phyloP scores from a whole-genome alignment of 2,329 filamentous ascomycete species.

The Hawksworthiomyces lignivorus region DNA sequence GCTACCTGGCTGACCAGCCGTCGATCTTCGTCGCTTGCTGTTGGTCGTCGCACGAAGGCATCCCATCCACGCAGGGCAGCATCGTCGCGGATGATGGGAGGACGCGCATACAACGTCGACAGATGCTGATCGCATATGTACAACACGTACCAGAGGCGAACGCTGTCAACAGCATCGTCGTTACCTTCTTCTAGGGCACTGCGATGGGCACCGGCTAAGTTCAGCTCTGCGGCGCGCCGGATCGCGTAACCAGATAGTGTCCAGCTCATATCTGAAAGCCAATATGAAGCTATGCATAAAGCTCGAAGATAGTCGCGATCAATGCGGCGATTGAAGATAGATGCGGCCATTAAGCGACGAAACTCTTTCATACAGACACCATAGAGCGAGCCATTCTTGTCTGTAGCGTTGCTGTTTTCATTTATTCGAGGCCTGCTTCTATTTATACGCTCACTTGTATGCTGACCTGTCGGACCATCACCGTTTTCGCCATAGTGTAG shows the following conservation, averaged over 20 bases:
- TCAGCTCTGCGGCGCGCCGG: slow-evolving; percentile 39
- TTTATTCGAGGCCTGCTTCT: too few species aligned
- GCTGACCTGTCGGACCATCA: too few species aligned
- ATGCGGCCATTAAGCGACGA: slow-evolving; percentile 41
- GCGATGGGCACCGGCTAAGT: slow-evolving; percentile 35
- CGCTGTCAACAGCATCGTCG: slow-evolving; percentile 41
- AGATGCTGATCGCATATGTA: slow-evolving; percentile 57
- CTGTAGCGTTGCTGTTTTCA: slow-evolving; percentile 29
- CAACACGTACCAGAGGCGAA: slow-evolving; percentile 53
- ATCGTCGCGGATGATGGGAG: slow-evolving; percentile 46
- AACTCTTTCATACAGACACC: slow-evolving; percentile 47
- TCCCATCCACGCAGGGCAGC: slow-evolving; percentile 46
- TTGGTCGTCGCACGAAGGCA: slow-evolving; percentile 40
- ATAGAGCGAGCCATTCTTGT: slow-evolving; percentile 37
- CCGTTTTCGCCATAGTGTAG: slow-evolving; percentile 29
- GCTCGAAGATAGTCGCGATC: slow-evolving; percentile 47
- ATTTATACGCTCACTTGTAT: too few species aligned
- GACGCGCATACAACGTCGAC: slow-evolving; percentile 52
- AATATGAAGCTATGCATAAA: slow-evolving; percentile 53
- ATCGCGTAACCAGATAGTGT: slow-evolving; percentile 50
- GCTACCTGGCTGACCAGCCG: slow-evolving; percentile 51
- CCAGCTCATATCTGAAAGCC: slow-evolving; percentile 56
- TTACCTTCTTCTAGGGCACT: slow-evolving; percentile 27
- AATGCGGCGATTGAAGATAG: slow-evolving; percentile 21
- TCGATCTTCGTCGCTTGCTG: slow-evolving; percentile 46